phyloP scores from a whole-genome alignment of 371 early-diverging fungal genomes.

The Vairimorpha necatrix region DNA sequence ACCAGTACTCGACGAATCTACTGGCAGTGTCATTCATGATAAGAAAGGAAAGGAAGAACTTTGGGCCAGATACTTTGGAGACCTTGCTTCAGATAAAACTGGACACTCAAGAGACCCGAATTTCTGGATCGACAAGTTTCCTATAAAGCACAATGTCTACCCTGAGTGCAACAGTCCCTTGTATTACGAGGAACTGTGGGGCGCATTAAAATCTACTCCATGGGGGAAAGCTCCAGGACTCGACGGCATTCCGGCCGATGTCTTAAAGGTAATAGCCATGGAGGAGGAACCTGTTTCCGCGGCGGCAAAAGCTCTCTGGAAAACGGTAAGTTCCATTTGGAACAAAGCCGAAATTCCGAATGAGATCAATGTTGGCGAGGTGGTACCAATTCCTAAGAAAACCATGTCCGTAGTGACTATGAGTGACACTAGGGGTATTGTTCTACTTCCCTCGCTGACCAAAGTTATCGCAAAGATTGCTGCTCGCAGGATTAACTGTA shows the following conservation, averaged over 20 bases:
- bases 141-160: background rate
- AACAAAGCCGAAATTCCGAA: background rate
- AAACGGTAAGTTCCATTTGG: background rate
- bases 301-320: background rate
- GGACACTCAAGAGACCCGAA: constrained; percentile 1
- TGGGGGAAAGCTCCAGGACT: constrained; percentile 9
- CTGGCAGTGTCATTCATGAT: background rate
- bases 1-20: background rate
- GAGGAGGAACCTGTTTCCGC: background rate
- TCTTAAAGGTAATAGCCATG: background rate
- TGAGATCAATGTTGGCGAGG: background rate
- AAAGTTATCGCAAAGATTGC: constrained; percentile 30
- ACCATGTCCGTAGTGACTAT: constrained; percentile 37
- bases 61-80: background rate
- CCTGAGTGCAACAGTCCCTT: background rate
- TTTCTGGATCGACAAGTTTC: background rate
- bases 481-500: background rate
- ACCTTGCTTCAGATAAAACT: constrained; percentile 2
- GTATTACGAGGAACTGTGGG: background rate
- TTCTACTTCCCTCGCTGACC: constrained; percentile 1
- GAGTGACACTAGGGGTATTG: constrained; percentile 43
- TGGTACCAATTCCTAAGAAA: constrained; percentile 3
- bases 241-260: background rate
- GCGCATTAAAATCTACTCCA: background rate
- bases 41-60: constrained; percentile 4